phyloP scores from a whole-genome alignment of 1,284 basidiomycete genomes.

The Apiotrichum brassicae region DNA sequence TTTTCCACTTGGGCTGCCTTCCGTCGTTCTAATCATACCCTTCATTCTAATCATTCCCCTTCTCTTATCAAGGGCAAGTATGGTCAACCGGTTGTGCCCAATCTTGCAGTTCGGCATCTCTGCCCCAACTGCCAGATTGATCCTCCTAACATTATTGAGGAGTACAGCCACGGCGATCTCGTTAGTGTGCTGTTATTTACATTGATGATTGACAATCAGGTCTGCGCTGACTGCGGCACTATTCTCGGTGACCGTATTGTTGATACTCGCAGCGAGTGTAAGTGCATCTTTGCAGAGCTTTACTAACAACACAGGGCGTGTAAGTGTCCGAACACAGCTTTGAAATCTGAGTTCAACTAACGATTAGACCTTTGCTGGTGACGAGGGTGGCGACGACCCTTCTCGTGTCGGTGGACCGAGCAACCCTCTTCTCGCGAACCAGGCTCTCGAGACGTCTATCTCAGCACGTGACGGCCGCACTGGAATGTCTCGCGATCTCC shows the following conservation, averaged over 20 bases:
- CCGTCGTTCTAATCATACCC: not conserved
- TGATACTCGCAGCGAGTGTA: slow-evolving; percentile 94
- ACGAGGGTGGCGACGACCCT: slow-evolving; percentile 92
- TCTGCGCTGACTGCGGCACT: slow-evolving; percentile 88
- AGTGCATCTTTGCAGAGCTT: slow-evolving; percentile 20
- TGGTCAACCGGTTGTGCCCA: slow-evolving; percentile 53
- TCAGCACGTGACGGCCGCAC: slow-evolving; percentile 91
- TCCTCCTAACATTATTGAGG: slow-evolving; percentile 90
- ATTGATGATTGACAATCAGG: slow-evolving; percentile 25
- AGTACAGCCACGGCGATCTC: slow-evolving; percentile 94
- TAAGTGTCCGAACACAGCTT: slow-evolving; percentile 50
- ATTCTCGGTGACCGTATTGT: slow-evolving; percentile 94
- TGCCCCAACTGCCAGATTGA: slow-evolving; percentile 92
- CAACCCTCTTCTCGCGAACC: slow-evolving; percentile 67
- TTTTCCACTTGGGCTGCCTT: no score
- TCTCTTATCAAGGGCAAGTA: slow-evolving; percentile 29
- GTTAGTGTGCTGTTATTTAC: no score
- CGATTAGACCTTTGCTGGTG: slow-evolving; percentile 89
- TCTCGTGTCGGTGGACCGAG: slow-evolving; percentile 97
- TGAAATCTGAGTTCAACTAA: not conserved
- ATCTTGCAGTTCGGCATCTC: slow-evolving; percentile 81
- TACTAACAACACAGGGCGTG: slow-evolving; percentile 53
- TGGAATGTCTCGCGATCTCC: slow-evolving; percentile 83
- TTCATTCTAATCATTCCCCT: not conserved
- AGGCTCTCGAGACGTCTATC: slow-evolving; percentile 73